Base-by-base conservation (phyloP, 1,284 basidiomycete species). In the Austroboletus rostrupii region DNA sequence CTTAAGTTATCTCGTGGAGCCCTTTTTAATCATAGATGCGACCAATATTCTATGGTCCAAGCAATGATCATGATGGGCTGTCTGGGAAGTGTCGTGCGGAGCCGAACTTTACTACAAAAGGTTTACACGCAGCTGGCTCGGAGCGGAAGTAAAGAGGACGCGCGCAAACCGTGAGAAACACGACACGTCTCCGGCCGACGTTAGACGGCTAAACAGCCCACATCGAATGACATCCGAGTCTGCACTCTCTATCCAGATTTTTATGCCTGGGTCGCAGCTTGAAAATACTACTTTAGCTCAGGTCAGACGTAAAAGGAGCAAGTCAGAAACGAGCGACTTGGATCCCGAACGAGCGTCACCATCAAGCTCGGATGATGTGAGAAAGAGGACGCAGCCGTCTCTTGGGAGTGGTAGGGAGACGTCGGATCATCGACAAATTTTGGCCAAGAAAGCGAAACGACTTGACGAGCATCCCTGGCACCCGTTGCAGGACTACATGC, bases 401-500 rank as follows among this genome's bases (percentile, higher is more conserved):
- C 12, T 21, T 14, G 26, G 44, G 28, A 29, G 26, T 35, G 16
- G 14, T 20, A 17, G 14, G 1, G 19, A 35, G 31, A 31, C 40
- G 12, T 39, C 31, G 21, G 31, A 6, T n/a, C 33, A 8, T 7
- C 38, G 32, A 13, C 16, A 9, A 16, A 9, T 11, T 26, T n/a
- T 43, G 1, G 16, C 35, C 23, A 60, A 60, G 51, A 64, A 58
- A 38, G 33, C 46, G 9, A 67, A 59, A 42, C 53, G 55, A 32
- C 53, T 55, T 6, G 62, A 66, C 32, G 58, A 69, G 0, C 64
- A 72, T 51, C 50, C 73, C 12, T n/a, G n/a, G n/a, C 58, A 71
- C 16, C 57, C 55, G 1, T 50, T 78, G 5, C 60, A 62, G 0
- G 75, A 78, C 54, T 66, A 72, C 45, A 54, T 81, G 17, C 52